These are phyloP conservation scores for Tilletia caries DNA, from an alignment of 1,284 basidiomycete species.

Conservation along the genomic window DNA sequence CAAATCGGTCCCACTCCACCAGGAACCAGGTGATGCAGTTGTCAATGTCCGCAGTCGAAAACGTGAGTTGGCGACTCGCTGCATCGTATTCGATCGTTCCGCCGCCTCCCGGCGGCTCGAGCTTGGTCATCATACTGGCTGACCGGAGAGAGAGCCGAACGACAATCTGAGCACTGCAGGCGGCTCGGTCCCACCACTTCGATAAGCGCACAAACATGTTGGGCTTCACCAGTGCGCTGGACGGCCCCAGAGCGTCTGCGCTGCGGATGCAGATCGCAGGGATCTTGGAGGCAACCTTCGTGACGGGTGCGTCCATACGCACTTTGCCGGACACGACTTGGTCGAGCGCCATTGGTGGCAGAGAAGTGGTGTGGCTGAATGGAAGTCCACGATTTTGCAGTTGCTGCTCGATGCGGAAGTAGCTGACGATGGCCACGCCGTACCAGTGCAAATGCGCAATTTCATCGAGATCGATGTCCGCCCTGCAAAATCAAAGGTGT, in stretches of 20 bases:
- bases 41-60: constrained; percentile 77
- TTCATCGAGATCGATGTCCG: constrained; percentile 10
- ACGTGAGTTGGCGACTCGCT: constrained; percentile 75
- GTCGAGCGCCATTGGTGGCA: constrained; percentile 17
- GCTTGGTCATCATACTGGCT: constrained; percentile 58
- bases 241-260: constrained; percentile 71
- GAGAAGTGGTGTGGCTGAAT: constrained; percentile 61
- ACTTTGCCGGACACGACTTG: neutral
- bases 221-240: constrained; percentile 81
- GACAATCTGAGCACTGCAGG: constrained; percentile 58
- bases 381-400: constrained; percentile 76
- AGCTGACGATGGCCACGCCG: constrained; percentile 78
- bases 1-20: constrained; percentile 83
- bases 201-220: constrained; percentile 81
- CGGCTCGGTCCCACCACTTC: constrained; percentile 81
- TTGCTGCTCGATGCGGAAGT: constrained; percentile 80
- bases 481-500: neutral
- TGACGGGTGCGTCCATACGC: neutral
- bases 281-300: constrained; percentile 46
- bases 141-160: constrained; percentile 21
- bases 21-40: constrained; percentile 81
- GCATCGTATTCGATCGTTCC: constrained; percentile 66
- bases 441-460: constrained; percentile 31
- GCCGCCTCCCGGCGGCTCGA: constrained; percentile 73
- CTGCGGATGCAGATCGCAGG: constrained; percentile 79